Conservation (phyloP, 2,329 filamentous ascomycete genomes). For the Fusarium guadeloupense region DNA sequence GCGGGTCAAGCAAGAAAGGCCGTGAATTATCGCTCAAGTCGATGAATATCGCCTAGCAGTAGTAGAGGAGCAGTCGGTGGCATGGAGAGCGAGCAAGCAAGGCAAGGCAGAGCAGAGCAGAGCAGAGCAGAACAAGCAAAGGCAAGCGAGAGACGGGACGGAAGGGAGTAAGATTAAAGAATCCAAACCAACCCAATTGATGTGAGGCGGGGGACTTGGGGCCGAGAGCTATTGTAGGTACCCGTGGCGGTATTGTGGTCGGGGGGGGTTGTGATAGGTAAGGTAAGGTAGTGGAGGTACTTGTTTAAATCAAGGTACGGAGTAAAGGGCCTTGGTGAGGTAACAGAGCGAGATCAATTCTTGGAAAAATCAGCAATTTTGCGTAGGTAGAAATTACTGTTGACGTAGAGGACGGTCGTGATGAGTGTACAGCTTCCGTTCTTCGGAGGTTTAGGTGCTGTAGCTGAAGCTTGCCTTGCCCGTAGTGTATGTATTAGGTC, state of each 20-base stretch:
- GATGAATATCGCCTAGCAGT: slow-evolving; percentile 21
- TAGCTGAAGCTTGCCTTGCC: background rate
- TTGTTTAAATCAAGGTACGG: background rate
- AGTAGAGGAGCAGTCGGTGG: slow-evolving; percentile 25
- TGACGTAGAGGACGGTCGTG: background rate
- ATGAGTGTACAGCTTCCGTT: background rate
- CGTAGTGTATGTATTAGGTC: too few relatives aligned
- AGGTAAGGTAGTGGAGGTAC: slow-evolving; percentile 6
- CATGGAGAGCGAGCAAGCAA: slow-evolving; percentile 27
- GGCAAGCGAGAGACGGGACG: slow-evolving; percentile 7
- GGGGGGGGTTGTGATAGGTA: slow-evolving; percentile 3
- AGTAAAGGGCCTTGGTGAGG: slow-evolving; percentile 1
- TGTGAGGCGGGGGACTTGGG: slow-evolving; percentile 28
- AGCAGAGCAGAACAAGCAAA: background rate
- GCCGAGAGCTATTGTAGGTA: slow-evolving; percentile 30
- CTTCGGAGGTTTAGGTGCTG: background rate
- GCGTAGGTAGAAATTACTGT: background rate
- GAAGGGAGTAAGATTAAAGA: slow-evolving; percentile 38
- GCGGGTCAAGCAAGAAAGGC: slow-evolving; percentile 1
- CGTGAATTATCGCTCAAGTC: slow-evolving; percentile 26
- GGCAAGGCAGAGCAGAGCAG: background rate
- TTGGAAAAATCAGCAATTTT: slow-evolving; percentile 1
- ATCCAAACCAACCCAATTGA: slow-evolving; percentile 24
- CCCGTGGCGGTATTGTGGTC: slow-evolving; percentile 8
- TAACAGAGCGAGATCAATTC: background rate